A percentile compares a stretch with the other conserved stretches of the same genome.
These are phyloP conservation scores for Apiosordaria backusii DNA, from an alignment of 495 filamentous ascomycete genomes.

Conservation along the genomic window DNA sequence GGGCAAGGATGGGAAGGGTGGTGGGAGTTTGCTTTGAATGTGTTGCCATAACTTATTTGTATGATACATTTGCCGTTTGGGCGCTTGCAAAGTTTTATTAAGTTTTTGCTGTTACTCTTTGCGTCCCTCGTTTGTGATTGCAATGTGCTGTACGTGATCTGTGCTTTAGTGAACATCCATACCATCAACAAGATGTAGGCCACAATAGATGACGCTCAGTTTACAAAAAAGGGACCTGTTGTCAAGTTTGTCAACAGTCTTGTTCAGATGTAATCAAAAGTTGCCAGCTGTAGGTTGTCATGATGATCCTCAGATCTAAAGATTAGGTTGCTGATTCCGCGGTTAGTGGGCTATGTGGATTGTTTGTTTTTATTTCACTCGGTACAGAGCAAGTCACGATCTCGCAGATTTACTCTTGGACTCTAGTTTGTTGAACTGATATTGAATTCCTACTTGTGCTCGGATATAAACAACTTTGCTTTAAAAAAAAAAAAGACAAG, in stretches of 20 bases:
- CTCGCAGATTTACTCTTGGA: neutral
- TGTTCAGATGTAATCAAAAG: no score
- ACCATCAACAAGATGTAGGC: no score
- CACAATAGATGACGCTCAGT: no score
- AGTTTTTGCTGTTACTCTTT: neutral
- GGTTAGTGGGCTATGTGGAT: no score
- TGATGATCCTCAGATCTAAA: no score
- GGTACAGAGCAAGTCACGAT: neutral
- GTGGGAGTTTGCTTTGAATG: neutral
- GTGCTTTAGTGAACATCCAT: neutral
- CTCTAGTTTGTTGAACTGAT: constrained; percentile 1
- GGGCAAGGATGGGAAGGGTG: neutral
- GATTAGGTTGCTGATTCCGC: no score
- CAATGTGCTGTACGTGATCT: neutral
- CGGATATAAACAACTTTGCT: neutral
- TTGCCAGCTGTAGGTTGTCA: no score
- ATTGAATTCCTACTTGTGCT: constrained; percentile 3
- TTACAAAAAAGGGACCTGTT: no score
- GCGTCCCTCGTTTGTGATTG: neutral
- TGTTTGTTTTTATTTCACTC: no score
- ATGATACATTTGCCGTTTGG: constrained; percentile 12
- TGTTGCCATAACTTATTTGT: constrained; percentile 17
- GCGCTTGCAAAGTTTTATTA: neutral
- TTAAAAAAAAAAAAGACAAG: neutral
- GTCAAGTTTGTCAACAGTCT: no score